Evolutionary conservation across 768 basidiomycete genomes (phyloP).

Genomic region (Russula emetica): DNA sequence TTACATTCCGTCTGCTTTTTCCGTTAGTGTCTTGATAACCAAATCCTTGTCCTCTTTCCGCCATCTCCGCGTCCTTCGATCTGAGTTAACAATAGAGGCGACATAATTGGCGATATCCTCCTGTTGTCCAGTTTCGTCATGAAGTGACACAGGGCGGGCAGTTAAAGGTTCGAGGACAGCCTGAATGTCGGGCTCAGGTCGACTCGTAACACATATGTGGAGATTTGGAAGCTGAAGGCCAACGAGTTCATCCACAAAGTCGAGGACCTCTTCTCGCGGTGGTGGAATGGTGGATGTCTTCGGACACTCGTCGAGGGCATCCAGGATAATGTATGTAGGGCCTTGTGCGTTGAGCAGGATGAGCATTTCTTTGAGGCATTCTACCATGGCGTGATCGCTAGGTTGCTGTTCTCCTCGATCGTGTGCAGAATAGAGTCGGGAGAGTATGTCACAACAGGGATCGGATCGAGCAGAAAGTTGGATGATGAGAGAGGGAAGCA

Average conservation of each 20-base stretch:
- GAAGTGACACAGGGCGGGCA: not conserved
- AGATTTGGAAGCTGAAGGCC: not conserved
- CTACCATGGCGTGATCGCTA: not conserved
- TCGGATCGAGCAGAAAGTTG: not conserved
- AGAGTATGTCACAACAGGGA: not conserved
- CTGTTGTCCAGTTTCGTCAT: not conserved
- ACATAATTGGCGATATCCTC: not conserved
- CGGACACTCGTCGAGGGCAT: not conserved
- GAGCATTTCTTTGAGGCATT: not conserved
- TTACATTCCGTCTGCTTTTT: not conserved
- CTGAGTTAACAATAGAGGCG: not conserved
- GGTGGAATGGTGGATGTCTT: not conserved
- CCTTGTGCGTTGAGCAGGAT: not conserved
- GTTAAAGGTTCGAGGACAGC: not conserved
- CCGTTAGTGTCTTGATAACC: not conserved
- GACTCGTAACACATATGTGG: not conserved
- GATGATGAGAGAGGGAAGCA: slow-evolving; percentile 8
- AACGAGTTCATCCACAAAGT: not conserved
- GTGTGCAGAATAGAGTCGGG: not conserved
- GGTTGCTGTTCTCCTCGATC: not conserved
- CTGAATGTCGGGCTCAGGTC: not conserved
- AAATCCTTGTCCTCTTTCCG: not conserved
- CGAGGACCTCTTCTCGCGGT: not conserved
- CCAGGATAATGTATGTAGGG: not conserved
- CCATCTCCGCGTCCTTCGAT: not conserved